Conservation (phyloP, 2,329 filamentous ascomycete genomes). For the Phialophora verrucosa region DNA sequence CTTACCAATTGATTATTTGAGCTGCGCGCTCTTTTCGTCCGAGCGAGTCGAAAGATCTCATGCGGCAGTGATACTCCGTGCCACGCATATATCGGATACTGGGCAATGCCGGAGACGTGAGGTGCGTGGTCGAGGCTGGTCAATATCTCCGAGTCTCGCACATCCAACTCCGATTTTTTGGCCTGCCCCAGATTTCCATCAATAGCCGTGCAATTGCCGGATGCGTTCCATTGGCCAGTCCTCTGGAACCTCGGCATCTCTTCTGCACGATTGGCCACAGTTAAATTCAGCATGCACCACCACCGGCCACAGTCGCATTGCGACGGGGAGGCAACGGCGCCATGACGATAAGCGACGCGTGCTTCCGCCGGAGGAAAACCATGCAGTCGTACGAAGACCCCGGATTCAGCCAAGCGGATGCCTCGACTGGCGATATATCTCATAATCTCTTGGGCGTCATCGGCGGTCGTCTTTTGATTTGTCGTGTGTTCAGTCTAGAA, state of each 20-base stretch:
- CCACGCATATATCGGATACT: background rate
- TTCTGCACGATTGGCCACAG: background rate
- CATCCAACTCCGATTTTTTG: background rate
- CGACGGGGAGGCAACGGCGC: background rate
- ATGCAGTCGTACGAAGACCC: background rate
- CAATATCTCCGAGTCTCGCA: background rate
- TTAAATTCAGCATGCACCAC: background rate
- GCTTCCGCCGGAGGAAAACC: background rate
- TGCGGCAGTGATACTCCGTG: background rate
- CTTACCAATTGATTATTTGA: background rate
- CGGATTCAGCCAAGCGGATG: background rate
- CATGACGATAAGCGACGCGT: background rate
- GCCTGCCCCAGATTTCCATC: background rate
- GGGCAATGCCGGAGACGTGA: background rate
- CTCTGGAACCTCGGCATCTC: background rate
- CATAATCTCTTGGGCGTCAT: background rate
- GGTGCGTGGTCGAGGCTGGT: background rate
- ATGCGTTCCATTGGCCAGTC: background rate
- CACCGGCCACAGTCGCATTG: constrained; percentile 13
- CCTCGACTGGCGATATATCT: background rate
- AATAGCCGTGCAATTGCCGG: constrained; percentile 7
- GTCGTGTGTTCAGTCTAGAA: background rate
- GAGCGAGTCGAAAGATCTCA: background rate
- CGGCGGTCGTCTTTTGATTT: background rate
- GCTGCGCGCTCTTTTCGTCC: background rate